Conservation (phyloP, 257 asterid genomes). For the Mitragyna speciosa region DNA sequence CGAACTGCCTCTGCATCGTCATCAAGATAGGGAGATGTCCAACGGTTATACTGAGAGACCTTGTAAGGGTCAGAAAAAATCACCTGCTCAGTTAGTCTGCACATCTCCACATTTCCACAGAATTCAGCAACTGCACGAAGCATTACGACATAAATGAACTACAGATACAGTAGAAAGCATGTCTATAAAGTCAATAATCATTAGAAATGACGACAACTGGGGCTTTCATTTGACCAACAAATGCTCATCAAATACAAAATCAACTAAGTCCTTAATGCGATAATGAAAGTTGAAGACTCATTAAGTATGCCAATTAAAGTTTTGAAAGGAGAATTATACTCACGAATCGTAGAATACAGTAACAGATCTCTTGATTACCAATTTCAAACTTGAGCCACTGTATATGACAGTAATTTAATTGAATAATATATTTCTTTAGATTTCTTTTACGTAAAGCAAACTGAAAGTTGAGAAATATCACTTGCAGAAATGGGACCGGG, state of each 20-base stretch:
- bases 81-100: slow-evolving; percentile 96
- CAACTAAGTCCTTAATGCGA: background rate
- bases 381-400: background rate
- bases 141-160: slow-evolving; percentile 20
- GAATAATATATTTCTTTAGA: background rate
- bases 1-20: slow-evolving; percentile 82
- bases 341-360: background rate
- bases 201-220: background rate
- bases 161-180: slow-evolving; percentile 2
- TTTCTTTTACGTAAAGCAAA: background rate
- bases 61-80: slow-evolving; percentile 94
- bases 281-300: background rate
- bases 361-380: background rate
- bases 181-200: background rate
- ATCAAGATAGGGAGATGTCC: slow-evolving; percentile 92
- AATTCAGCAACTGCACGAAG: slow-evolving; percentile 79
- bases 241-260: background rate
- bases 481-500: background rate
- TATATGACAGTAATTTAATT: background rate
- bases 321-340: background rate
- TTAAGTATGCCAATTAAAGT: background rate
- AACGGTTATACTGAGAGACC: slow-evolving; percentile 71
- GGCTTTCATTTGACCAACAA: background rate
- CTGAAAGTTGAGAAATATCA: background rate
- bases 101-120: slow-evolving; percentile 89